Percentiles rank a stretch among this genome's conserved stretches.
Conservation (phyloP, 257 asterid genomes). For the Oldenlandia corymbosa region DNA sequence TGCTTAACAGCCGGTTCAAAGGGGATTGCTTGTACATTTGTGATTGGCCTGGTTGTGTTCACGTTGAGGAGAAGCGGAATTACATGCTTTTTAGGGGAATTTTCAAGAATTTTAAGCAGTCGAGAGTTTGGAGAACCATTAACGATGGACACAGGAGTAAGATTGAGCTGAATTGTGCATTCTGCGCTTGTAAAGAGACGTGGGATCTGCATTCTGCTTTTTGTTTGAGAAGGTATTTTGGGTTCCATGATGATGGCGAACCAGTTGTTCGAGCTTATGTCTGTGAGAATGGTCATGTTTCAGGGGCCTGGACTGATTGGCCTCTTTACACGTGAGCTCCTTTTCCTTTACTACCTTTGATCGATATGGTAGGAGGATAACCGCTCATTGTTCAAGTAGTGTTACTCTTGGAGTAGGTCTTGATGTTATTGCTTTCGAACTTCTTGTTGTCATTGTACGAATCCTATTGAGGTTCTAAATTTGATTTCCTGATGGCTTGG, state of each 20-base stretch:
- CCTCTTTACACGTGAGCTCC: constrained; percentile 55
- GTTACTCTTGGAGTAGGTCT: neutral
- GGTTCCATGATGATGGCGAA: constrained; percentile 86
- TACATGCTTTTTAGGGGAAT: constrained; percentile 85
- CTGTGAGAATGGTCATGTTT: constrained; percentile 89
- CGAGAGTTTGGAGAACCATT: constrained; percentile 92
- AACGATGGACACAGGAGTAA: constrained; percentile 63
- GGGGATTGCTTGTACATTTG: constrained; percentile 77
- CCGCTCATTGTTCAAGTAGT: neutral
- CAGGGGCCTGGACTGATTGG: constrained; percentile 98
- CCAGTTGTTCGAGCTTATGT: constrained; percentile 88
- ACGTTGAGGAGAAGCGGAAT: constrained; percentile 78
- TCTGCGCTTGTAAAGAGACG: constrained; percentile 52
- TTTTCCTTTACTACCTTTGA: neutral
- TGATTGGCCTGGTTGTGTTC: constrained; percentile 91
- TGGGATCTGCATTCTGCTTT: constrained; percentile 90
- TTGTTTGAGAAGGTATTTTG: constrained; percentile 77
- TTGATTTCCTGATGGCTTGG: neutral
- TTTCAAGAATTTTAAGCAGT: constrained; percentile 81
- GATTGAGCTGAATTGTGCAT: constrained; percentile 59
- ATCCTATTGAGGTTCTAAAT: neutral
- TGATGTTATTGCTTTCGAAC: neutral
- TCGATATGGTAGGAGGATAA: neutral
- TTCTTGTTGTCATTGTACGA: neutral
- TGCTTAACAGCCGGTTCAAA: constrained; percentile 74